A percentile compares a stretch with the other conserved stretches of the same genome.
phyloP scores from a whole-genome alignment of 208 protist genomes.

The Trypanosomatidae sp. region DNA sequence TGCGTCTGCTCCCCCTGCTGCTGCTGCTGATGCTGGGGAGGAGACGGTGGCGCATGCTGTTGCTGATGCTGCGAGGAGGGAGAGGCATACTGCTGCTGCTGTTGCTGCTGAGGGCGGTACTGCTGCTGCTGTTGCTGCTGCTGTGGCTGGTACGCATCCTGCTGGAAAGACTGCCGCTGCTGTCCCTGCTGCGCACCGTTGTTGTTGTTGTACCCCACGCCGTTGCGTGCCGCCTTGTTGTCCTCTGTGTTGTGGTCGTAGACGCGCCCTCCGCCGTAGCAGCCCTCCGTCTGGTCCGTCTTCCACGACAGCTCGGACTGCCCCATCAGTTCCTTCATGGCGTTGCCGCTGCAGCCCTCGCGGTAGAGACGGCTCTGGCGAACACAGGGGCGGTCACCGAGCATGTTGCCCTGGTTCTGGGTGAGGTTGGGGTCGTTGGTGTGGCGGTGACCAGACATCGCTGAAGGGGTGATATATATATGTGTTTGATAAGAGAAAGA shows the following conservation, averaged over 20 bases:
- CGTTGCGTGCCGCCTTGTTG: too few species aligned
- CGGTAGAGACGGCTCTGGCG: conserved; percentile 83
- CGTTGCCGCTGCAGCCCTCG: conserved; percentile 76
- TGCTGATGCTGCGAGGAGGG: too few species aligned
- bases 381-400: conserved; percentile 88
- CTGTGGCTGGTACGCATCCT: too few species aligned
- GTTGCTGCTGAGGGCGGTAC: too few species aligned
- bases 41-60: too few species aligned
- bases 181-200: too few species aligned
- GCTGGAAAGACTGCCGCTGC: too few species aligned
- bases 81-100: too few species aligned
- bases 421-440: conserved; percentile 57
- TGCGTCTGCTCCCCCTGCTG: conserved; percentile 24
- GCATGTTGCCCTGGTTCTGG: conserved; percentile 87
- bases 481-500: too few species aligned
- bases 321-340: conserved; percentile 87
- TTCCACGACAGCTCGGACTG: conserved; percentile 83
- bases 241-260: conserved; percentile 85
- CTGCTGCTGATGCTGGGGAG: conserved; percentile 11
- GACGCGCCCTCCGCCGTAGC: conserved; percentile 65
- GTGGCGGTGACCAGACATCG: conserved; percentile 78
- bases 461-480: too few species aligned
- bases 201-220: too few species aligned
- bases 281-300: conserved; percentile 71
- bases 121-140: too few species aligned